Evolutionary conservation across 139 green algal species (phyloP).

Genomic region (Chlamydomonas sphaeroides): DNA sequence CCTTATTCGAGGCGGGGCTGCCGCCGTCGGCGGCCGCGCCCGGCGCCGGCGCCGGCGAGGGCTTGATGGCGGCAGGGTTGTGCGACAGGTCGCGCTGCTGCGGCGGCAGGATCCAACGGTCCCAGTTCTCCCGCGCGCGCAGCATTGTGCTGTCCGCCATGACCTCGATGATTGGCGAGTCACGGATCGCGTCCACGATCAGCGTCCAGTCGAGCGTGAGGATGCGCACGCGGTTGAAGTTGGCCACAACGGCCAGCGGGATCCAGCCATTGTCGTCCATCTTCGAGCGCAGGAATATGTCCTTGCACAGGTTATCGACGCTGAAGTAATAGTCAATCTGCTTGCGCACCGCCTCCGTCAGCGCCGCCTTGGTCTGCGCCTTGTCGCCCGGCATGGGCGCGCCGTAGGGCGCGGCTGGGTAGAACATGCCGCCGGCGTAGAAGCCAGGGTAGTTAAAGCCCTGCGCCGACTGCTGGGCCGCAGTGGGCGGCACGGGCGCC

Average conservation of each 20-base stretch:
- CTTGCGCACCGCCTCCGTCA: conserved; percentile 72
- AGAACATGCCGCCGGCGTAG: conserved; percentile 72
- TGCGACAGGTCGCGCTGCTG: conserved; percentile 63
- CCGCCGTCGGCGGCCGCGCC: not conserved
- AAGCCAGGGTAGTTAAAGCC: conserved; percentile 50
- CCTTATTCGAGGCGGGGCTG: conserved; percentile 8
- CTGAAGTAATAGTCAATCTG: conserved; percentile 99
- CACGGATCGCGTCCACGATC: conserved; percentile 75
- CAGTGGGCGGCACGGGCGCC: conserved; percentile 24
- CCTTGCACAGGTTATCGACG: conserved; percentile 91
- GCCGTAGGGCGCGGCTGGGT: conserved; percentile 72
- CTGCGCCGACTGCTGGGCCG: not conserved
- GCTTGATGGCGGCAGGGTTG: conserved; percentile 21
- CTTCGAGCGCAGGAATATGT: conserved; percentile 95
- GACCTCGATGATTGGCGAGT: conserved; percentile 70
- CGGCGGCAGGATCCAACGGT: conserved; percentile 81
- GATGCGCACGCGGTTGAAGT: conserved; percentile 95
- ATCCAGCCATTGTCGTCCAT: conserved; percentile 96
- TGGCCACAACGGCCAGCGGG: conserved; percentile 79
- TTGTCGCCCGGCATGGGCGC: conserved; percentile 21
- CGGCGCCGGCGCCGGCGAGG: not conserved
- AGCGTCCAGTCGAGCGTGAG: conserved; percentile 86
- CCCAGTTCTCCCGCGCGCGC: conserved; percentile 62
- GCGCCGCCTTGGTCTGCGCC: conserved; percentile 48
- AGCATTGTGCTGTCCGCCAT: conserved; percentile 65